phyloP scores from a whole-genome alignment of 2,329 filamentous ascomycete genomes.

The Botrytis paeoniae region DNA sequence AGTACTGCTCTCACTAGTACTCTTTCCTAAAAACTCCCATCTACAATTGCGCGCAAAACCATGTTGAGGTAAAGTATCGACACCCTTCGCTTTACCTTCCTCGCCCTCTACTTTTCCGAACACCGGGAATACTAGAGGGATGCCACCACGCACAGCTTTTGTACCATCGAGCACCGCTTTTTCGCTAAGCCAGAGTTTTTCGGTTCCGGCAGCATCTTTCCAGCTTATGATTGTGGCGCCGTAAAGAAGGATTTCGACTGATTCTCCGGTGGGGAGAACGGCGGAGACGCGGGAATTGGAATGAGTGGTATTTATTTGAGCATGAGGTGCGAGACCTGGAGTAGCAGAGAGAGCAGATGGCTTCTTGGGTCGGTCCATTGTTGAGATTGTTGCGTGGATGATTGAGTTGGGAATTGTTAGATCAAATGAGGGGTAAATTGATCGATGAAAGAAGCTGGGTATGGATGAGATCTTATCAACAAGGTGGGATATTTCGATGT shows the following conservation, averaged over 20 bases:
- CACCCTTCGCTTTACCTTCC: constrained; percentile 65
- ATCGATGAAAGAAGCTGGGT: background rate
- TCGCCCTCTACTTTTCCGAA: constrained; percentile 81
- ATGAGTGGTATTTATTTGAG: constrained; percentile 72
- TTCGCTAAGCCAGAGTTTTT: constrained; percentile 85
- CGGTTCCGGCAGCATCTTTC: constrained; percentile 75
- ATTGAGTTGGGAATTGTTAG: background rate
- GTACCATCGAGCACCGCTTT: constrained; percentile 77
- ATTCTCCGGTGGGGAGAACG: constrained; percentile 79
- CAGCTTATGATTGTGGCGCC: constrained; percentile 92
- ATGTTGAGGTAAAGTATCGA: constrained; percentile 75
- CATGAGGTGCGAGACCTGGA: constrained; percentile 68
- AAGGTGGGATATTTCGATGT: background rate
- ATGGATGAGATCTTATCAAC: background rate
- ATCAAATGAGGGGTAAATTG: constrained; percentile 16
- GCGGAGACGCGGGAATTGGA: constrained; percentile 73
- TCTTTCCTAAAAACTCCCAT: constrained; percentile 95
- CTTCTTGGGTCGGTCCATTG: constrained; percentile 85
- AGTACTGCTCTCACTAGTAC: constrained; percentile 52
- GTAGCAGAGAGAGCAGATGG: constrained; percentile 73
- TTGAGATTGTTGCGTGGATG: constrained; percentile 19
- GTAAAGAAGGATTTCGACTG: constrained; percentile 79
- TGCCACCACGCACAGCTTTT: constrained; percentile 86
- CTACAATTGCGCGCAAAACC: constrained; percentile 86
- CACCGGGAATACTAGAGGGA: constrained; percentile 91